Evolutionary conservation across 345 rosid species (phyloP), one percentile per base, ranked within the genome.

Genomic region (Anacardium occidentale): DNA sequence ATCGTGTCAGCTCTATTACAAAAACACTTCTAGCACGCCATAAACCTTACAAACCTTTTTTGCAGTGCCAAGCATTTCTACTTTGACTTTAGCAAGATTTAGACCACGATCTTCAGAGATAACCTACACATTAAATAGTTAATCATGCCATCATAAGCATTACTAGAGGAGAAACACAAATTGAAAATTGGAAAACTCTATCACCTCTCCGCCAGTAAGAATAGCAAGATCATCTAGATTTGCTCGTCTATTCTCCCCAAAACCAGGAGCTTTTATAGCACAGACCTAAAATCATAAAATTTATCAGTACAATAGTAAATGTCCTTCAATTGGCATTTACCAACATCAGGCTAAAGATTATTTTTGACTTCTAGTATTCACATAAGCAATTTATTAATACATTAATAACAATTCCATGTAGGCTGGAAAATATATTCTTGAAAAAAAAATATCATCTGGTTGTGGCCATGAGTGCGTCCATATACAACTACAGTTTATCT

Each of bases 241-340:
- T 67, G 92, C 93, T 77, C 81, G 82, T 81, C 91, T 85, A 75
- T 84, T 91, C 62, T 94, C 97, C 68, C 97, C 97, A 72, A 88
- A 91, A 69, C 98, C 98, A 42, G 97, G 98, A 82, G 98, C 86
- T 85, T 91, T 94, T 54, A 91, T 76, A 56, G 97, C 94, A 78
- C 98, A 94, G 34, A 88, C 88, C 96, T 90, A 70, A 64, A 76
- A 5, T 74, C 29, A 70, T 12, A 44, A 74, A 67, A 42, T 26
- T n/a, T 20, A 60, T 17, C 3, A 22, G n/a, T 52, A 40, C 60
- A 64, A 61, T 17, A 11, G 60, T 8, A 4, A 25, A 17, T 14
- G 17, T 18, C 14, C 57, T 58, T 9, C 4, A 26, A 25, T 26
- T 58, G 17, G 62, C 18, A 26, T 58, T 25, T 12, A 26, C 62